phyloP scores from a whole-genome alignment of 306 rosid genomes.

The Amphicarpaea edgeworthii region DNA sequence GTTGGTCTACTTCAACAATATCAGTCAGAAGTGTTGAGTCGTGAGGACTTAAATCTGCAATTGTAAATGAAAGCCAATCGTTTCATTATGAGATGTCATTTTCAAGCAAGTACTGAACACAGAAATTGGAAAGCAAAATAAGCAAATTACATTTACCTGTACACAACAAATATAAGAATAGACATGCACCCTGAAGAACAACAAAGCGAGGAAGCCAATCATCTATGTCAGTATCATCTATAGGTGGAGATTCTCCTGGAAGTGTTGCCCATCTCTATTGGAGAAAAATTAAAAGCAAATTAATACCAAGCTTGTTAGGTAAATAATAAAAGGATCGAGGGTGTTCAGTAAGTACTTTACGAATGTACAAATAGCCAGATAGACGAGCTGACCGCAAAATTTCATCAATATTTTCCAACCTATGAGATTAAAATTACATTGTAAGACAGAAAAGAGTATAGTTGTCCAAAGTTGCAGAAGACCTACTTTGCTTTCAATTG shows the following conservation, averaged over 20 bases:
- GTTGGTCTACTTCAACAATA: slow-evolving; percentile 66
- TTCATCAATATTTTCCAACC: slow-evolving; percentile 88
- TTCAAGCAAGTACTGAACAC: no score
- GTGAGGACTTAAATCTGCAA: slow-evolving; percentile 56
- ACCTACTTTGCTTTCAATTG: slow-evolving; percentile 88
- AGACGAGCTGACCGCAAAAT: slow-evolving; percentile 83
- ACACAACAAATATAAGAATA: slow-evolving; percentile 71
- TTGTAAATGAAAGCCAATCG: slow-evolving; percentile 24
- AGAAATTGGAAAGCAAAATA: neutral
- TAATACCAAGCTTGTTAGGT: slow-evolving; percentile 33
- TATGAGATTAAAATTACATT: slow-evolving; percentile 44
- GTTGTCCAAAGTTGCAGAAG: slow-evolving; percentile 29
- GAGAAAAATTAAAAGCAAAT: slow-evolving; percentile 27
- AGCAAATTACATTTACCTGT: slow-evolving; percentile 73
- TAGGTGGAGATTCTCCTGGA: slow-evolving; percentile 87
- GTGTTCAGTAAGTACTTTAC: slow-evolving; percentile 66
- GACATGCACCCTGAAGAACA: slow-evolving; percentile 80
- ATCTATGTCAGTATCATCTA: slow-evolving; percentile 79
- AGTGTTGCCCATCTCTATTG: slow-evolving; percentile 79
- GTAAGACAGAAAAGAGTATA: neutral
- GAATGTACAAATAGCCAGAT: slow-evolving; percentile 78
- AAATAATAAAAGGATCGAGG: slow-evolving; percentile 1
- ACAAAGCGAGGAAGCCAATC: slow-evolving; percentile 95
- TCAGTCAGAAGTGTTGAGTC: slow-evolving; percentile 64
- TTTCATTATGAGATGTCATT: no score